Evolutionary conservation across 2,329 filamentous ascomycete species (phyloP).

Genomic region (Verticillium zaregamsianum): DNA sequence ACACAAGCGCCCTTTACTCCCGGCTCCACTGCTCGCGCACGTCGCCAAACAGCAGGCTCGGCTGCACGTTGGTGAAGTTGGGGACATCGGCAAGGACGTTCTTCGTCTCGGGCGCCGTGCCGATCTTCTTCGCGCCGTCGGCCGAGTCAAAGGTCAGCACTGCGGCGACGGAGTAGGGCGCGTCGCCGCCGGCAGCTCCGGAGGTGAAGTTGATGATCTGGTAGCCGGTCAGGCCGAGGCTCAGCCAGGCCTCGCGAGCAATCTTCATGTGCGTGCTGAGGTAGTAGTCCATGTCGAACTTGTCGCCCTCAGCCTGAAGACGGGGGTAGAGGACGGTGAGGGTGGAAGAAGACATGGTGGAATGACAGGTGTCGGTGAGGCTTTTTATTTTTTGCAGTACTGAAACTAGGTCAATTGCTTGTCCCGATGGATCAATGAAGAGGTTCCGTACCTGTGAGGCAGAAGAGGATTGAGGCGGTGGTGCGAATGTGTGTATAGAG

Average conservation of each 20-base stretch:
- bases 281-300: constrained; percentile 47
- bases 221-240: constrained; percentile 33
- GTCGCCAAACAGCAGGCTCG: constrained; percentile 4
- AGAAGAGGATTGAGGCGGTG: neutral
- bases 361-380: neutral
- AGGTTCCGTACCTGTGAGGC: neutral
- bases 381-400: neutral
- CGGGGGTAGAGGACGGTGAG: constrained; percentile 34
- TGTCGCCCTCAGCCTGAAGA: constrained; percentile 18
- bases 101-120: constrained; percentile 1
- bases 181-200: constrained; percentile 11
- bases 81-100: constrained; percentile 25
- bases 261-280: constrained; percentile 35
- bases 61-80: constrained; percentile 23
- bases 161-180: constrained; percentile 19
- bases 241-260: constrained; percentile 24
- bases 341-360: constrained; percentile 8
- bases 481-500: too few relatives aligned
- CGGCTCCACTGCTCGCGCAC: neutral
- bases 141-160: constrained; percentile 24
- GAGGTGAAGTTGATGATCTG: constrained; percentile 20
- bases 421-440: neutral
- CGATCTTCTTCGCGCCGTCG: constrained; percentile 16
- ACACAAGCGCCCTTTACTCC: neutral
- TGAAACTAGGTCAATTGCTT: neutral